Evolutionary conservation across 2,329 filamentous ascomycete species (phyloP).

Genomic region (Claviceps purpurea): DNA sequence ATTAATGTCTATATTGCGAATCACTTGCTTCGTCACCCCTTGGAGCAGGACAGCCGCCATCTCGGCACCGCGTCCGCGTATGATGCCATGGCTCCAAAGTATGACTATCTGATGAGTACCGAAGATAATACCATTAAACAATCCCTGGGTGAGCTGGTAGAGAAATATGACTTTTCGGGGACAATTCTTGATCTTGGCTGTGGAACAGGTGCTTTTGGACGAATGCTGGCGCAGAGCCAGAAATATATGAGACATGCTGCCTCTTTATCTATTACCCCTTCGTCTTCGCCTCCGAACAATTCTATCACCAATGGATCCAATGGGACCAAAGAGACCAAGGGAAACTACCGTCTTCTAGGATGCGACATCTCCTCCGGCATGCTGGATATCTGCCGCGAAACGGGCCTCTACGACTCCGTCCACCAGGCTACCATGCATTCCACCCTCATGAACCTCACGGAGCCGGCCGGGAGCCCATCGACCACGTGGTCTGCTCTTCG

Average conservation of each 20-base stretch:
- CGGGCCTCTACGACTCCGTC: not conserved
- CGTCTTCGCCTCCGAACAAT: too few relatives aligned
- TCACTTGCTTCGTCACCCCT: not conserved
- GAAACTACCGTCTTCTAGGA: not conserved
- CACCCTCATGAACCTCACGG: not conserved
- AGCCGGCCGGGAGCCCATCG: too few relatives aligned
- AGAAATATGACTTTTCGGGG: not conserved
- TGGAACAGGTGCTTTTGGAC: not conserved
- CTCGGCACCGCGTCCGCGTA: not conserved
- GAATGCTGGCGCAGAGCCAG: not conserved
- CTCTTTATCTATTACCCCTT: not conserved
- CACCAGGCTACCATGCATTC: not conserved
- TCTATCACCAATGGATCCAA: too few relatives aligned
- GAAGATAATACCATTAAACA: not conserved
- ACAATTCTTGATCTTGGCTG: not conserved
- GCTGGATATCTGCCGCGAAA: not conserved
- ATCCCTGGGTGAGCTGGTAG: not conserved
- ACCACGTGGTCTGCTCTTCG: not conserved
- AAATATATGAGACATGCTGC: not conserved
- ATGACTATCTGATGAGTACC: not conserved
- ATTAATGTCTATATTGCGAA: constrained; percentile 1
- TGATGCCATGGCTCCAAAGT: not conserved
- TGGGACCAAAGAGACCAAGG: too few relatives aligned
- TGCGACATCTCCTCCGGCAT: constrained; percentile 1
- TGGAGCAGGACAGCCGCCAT: not conserved